These are phyloP conservation scores for Chalara sp. DNA, from an alignment of 2,329 filamentous ascomycete species.

Conservation along the genomic window DNA sequence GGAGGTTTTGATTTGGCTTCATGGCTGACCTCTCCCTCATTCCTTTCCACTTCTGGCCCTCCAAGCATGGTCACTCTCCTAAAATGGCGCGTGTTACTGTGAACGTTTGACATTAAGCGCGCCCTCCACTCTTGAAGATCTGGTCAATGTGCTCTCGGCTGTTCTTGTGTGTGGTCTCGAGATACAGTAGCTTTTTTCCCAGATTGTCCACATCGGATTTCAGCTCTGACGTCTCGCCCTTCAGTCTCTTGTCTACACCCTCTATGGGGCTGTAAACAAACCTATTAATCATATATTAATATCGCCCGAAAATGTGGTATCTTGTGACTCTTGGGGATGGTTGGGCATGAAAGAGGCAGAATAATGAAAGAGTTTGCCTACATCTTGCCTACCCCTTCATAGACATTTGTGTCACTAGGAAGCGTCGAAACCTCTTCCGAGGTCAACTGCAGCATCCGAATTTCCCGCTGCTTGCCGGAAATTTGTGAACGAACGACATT, in stretches of 20 bases:
- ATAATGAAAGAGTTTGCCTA: constrained; percentile 35
- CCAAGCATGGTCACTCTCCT: no score
- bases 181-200: constrained; percentile 83
- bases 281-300: constrained; percentile 43
- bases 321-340: not conserved
- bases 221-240: constrained; percentile 65
- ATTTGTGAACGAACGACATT: constrained; percentile 79
- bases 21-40: no score
- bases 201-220: constrained; percentile 74
- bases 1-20: no score
- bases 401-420: constrained; percentile 70
- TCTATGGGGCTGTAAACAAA: constrained; percentile 74
- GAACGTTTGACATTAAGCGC: constrained; percentile 13
- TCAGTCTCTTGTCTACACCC: constrained; percentile 69
- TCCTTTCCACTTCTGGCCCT: no score
- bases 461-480: constrained; percentile 77
- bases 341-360: not conserved
- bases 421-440: constrained; percentile 74
- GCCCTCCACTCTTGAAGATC: constrained; percentile 57
- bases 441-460: constrained; percentile 82
- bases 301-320: not conserved
- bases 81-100: no score
- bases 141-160: constrained; percentile 86
- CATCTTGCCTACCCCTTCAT: constrained; percentile 98
- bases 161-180: constrained; percentile 94